phyloP scores from a whole-genome alignment of 306 rosid species.

The Quercus engelmannii region DNA sequence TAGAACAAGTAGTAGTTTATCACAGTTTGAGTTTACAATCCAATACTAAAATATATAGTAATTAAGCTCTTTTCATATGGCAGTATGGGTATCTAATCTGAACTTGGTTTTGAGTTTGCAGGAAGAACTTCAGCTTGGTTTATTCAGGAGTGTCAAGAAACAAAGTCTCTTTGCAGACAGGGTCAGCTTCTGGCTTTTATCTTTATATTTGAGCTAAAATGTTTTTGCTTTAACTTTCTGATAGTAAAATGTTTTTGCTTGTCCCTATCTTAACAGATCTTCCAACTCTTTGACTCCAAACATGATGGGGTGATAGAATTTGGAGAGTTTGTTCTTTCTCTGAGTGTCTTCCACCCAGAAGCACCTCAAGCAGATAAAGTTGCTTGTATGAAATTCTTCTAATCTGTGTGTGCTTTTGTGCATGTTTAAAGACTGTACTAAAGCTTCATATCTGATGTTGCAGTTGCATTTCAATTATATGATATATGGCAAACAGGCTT shows the following conservation, averaged over 20 bases:
- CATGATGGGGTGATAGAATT: constrained; percentile 54
- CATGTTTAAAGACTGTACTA: neutral
- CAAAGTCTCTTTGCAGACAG: constrained; percentile 42
- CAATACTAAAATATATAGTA: neutral
- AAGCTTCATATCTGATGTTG: constrained; percentile 13
- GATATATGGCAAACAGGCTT: constrained; percentile 50
- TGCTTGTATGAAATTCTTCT: constrained; percentile 32
- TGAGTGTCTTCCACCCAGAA: constrained; percentile 58
- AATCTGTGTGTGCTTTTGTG: neutral
- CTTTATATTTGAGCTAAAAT: neutral
- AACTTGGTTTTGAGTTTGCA: constrained; percentile 1
- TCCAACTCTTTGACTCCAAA: constrained; percentile 46
- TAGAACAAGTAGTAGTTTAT: neutral
- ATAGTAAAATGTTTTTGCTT: neutral
- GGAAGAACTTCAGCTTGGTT: constrained; percentile 62
- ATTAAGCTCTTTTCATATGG: neutral
- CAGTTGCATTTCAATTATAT: constrained; percentile 58
- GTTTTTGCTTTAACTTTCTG: neutral
- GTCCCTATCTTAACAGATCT: constrained; percentile 29
- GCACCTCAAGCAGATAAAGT: constrained; percentile 47
- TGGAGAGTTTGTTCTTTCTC: constrained; percentile 50
- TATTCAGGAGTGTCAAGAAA: constrained; percentile 44
- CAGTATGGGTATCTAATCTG: neutral
- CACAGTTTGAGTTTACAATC: neutral
- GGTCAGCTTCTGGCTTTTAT: constrained; percentile 24